Evolutionary conservation across 331 rosid species (phyloP).

Genomic region (Cydonia oblonga): DNA sequence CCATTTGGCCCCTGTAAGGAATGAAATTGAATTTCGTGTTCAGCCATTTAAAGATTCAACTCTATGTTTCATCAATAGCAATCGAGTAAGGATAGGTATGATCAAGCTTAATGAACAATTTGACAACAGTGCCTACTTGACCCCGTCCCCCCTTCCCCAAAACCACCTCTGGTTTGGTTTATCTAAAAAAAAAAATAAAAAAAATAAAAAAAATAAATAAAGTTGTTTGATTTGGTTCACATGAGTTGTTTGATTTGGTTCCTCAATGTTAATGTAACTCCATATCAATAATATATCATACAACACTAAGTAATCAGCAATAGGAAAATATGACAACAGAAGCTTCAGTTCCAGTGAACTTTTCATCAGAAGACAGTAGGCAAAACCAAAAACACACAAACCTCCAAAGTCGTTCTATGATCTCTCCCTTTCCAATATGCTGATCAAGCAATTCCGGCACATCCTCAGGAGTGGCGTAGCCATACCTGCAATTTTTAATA

Average conservation of each 20-base stretch:
- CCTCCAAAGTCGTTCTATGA: slow-evolving; percentile 81
- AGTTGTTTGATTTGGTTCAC: neutral
- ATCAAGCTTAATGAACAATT: no score
- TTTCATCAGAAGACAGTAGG: neutral
- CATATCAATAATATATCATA: no score
- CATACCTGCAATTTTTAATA: slow-evolving; percentile 54
- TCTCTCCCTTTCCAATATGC: slow-evolving; percentile 75
- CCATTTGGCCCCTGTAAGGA: slow-evolving; percentile 81
- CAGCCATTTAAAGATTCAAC: neutral
- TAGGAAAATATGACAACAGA: neutral
- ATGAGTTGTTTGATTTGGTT: neutral
- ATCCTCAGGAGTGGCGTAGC: slow-evolving; percentile 85
- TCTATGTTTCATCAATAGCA: neutral
- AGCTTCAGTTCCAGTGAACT: neutral
- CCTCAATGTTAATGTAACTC: neutral
- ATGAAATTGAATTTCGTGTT: neutral
- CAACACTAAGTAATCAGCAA: neutral
- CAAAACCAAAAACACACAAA: slow-evolving; percentile 21
- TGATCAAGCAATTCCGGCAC: slow-evolving; percentile 73
- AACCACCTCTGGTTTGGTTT: neutral
- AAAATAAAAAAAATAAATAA: no score
- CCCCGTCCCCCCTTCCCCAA: neutral
- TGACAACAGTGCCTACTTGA: neutral
- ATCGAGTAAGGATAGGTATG: neutral
- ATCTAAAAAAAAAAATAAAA: no score